Conservation (phyloP, 352 stramenopile species). For the Phytophthora melonis region DNA sequence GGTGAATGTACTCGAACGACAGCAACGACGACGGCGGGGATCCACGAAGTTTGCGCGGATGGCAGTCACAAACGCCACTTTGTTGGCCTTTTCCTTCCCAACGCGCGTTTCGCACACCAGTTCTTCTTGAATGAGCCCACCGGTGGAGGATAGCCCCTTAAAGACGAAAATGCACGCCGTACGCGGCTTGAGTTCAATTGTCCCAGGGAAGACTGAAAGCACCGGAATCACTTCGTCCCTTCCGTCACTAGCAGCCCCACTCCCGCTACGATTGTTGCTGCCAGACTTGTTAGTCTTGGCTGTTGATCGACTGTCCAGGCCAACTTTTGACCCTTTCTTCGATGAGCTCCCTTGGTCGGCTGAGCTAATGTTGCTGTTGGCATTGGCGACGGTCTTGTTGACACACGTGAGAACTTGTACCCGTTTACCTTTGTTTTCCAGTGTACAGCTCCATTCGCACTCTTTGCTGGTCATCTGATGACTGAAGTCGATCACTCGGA, state of each 20-base stretch:
- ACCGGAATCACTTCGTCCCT: constrained; percentile 59
- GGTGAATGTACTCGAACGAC: constrained; percentile 90
- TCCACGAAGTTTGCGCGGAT: constrained; percentile 92
- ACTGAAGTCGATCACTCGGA: constrained; percentile 92
- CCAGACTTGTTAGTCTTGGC: constrained; percentile 26
- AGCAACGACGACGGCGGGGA: constrained; percentile 76
- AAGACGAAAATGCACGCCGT: constrained; percentile 96
- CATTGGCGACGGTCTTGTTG: constrained; percentile 62
- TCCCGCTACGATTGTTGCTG: constrained; percentile 34
- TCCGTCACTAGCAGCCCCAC: constrained; percentile 10
- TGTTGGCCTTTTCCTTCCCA: constrained; percentile 92
- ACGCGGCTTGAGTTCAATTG: constrained; percentile 93
- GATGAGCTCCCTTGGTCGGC: constrained; percentile 20
- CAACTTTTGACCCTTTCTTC: constrained; percentile 30
- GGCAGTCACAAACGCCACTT: constrained; percentile 89
- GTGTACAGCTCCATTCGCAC: constrained; percentile 93
- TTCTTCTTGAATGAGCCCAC: constrained; percentile 81
- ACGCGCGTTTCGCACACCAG: constrained; percentile 93
- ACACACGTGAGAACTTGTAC: constrained; percentile 93
- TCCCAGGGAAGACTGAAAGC: constrained; percentile 92
- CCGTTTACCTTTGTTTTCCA: constrained; percentile 97
- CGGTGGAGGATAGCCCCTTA: constrained; percentile 74
- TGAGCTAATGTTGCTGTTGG: constrained; percentile 32
- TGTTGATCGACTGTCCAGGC: constrained; percentile 16
- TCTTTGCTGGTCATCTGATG: constrained; percentile 91